Conservation (phyloP, 2,329 filamentous ascomycete species). For the Nannizzia gypsea region DNA sequence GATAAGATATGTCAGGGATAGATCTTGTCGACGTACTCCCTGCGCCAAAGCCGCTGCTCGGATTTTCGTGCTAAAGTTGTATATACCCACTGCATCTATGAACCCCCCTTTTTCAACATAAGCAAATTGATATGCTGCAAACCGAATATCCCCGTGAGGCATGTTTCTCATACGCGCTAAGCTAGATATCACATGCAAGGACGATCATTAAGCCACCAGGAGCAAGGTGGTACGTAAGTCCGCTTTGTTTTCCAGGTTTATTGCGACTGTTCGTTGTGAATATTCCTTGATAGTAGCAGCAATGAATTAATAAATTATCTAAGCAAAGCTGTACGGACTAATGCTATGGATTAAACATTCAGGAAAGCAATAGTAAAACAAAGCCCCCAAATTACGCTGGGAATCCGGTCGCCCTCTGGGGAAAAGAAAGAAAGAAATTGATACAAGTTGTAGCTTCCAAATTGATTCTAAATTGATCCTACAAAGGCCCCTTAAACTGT, state of each 20-base stretch:
- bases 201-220: not conserved
- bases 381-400: not conserved
- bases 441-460: not conserved
- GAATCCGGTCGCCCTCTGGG: not conserved
- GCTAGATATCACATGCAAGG: not conserved
- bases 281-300: not conserved
- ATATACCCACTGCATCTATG: too few species aligned
- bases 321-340: not conserved
- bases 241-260: not conserved
- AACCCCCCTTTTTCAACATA: too few species aligned
- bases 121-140: not conserved
- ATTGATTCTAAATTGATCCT: constrained; percentile 6
- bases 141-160: not conserved
- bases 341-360: not conserved
- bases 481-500: not conserved
- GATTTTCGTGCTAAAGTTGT: not conserved
- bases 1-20: not conserved
- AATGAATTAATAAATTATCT: not conserved
- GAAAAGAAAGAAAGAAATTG: not conserved
- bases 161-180: not conserved
- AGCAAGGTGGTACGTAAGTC: not conserved
- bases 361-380: not conserved
- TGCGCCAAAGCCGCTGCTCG: not conserved
- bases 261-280: not conserved
- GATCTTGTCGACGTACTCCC: not conserved